Percentiles rank a stretch among this genome's conserved stretches.
Conservation (phyloP, 306 rosid genomes). For the Begonia fuchsioides region DNA sequence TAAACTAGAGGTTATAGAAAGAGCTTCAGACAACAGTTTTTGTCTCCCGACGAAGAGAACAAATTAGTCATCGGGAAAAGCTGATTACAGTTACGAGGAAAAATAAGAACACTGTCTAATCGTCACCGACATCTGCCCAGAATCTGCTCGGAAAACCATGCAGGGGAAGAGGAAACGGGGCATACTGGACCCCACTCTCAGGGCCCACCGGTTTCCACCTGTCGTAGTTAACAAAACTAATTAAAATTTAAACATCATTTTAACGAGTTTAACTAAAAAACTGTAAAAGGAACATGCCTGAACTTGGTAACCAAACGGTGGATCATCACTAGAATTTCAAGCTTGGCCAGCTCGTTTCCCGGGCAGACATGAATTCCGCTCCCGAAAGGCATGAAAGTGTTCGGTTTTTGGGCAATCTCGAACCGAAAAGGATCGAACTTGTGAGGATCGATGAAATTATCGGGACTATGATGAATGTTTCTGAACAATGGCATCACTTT, state of each 20-base stretch:
- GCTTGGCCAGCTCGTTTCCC: slow-evolving; percentile 91
- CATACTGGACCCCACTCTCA: slow-evolving; percentile 46
- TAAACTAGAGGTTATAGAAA: too few species aligned
- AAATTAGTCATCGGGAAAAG: too few species aligned
- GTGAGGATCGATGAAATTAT: slow-evolving; percentile 57
- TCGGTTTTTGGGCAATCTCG: slow-evolving; percentile 83
- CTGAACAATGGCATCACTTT: slow-evolving; percentile 92
- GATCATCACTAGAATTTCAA: slow-evolving; percentile 64
- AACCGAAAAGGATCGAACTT: slow-evolving; percentile 79
- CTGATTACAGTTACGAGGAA: too few species aligned
- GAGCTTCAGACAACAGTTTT: too few species aligned
- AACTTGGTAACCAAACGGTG: slow-evolving; percentile 80
- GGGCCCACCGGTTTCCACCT: slow-evolving; percentile 75
- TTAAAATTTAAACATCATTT: background rate
- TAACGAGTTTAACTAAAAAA: background rate
- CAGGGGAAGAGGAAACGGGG: slow-evolving; percentile 67
- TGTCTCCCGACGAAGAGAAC: too few species aligned
- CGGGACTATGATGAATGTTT: slow-evolving; percentile 77
- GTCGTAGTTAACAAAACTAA: background rate
- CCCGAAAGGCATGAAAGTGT: slow-evolving; percentile 90
- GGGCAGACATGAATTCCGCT: slow-evolving; percentile 90
- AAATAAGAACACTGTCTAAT: too few species aligned
- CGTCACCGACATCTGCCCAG: slow-evolving; percentile 25
- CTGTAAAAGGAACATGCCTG: slow-evolving; percentile 22
- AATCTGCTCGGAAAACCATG: slow-evolving; percentile 56